These are phyloP conservation scores for Miamiensis avidus DNA, from an alignment of 169 alveolate genomes.

Conservation along the genomic window DNA sequence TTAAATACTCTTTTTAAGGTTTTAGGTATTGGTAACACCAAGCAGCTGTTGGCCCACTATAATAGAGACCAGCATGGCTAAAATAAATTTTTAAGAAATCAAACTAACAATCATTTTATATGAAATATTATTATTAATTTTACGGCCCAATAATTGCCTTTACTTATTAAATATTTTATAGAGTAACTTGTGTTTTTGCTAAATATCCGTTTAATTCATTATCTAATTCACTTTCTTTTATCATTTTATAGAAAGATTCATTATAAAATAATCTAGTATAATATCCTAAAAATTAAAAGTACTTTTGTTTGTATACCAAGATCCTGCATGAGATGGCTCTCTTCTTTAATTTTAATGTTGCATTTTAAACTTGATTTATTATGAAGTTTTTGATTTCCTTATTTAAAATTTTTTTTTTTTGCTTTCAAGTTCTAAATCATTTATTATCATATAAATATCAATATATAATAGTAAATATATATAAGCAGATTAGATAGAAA, in stretches of 20 bases:
- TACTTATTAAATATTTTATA: constrained; percentile 19
- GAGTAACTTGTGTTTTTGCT: constrained; percentile 40
- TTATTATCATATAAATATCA: no score
- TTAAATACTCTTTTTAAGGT: constrained; percentile 60
- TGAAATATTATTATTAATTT: background rate
- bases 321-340: constrained; percentile 91
- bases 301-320: constrained; percentile 87
- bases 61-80: constrained; percentile 94
- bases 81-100: background rate
- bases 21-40: constrained; percentile 85
- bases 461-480: no score
- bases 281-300: background rate
- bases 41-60: constrained; percentile 92
- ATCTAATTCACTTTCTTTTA: constrained; percentile 37
- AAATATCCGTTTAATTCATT: constrained; percentile 56
- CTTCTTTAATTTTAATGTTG: constrained; percentile 34
- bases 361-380: background rate
- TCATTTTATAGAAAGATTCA: background rate
- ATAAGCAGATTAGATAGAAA: no score
- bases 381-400: no score
- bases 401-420: no score
- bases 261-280: no score
- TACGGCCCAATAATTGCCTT: constrained; percentile 85
- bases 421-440: no score
- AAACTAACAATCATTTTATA: background rate